Conservation (phyloP, 106 monocot genomes). For the Narthecium ossifragum region DNA sequence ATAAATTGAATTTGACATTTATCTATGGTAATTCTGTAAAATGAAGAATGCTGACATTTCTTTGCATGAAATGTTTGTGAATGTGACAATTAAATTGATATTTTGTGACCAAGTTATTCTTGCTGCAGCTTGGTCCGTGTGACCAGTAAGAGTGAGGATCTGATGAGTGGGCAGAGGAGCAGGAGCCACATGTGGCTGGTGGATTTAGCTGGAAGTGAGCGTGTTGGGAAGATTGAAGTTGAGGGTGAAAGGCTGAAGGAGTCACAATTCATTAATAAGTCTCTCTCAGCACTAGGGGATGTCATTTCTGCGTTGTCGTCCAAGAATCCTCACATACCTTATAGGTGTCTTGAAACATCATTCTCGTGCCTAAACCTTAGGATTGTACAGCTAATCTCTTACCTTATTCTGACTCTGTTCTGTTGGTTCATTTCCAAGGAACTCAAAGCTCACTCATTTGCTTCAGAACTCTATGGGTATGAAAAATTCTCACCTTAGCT, state of each 20-base stretch:
- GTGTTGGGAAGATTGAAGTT: constrained; percentile 72
- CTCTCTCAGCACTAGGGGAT: constrained; percentile 89
- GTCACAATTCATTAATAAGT: constrained; percentile 97
- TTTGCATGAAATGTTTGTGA: no score
- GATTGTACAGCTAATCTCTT: background rate
- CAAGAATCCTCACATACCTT: constrained; percentile 86
- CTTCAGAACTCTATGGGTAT: constrained; percentile 92
- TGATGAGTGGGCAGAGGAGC: constrained; percentile 42
- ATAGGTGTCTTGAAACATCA: constrained; percentile 36
- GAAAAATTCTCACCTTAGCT: background rate
- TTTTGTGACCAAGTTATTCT: background rate
- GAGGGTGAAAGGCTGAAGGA: constrained; percentile 94
- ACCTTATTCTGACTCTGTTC: background rate
- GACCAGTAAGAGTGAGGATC: constrained; percentile 57
- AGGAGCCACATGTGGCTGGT: constrained; percentile 89
- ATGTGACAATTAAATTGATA: no score
- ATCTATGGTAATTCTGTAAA: no score
- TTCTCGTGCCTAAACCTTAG: background rate
- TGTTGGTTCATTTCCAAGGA: constrained; percentile 31
- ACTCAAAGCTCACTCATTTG: constrained; percentile 94
- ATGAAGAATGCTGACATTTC: no score
- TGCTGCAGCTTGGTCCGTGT: constrained; percentile 73
- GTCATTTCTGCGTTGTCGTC: constrained; percentile 86
- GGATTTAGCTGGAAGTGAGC: constrained; percentile 95
- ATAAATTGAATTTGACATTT: no score